Evolutionary conservation across 2,329 filamentous ascomycete species (phyloP).

Genomic region (Exophiala sp.): DNA sequence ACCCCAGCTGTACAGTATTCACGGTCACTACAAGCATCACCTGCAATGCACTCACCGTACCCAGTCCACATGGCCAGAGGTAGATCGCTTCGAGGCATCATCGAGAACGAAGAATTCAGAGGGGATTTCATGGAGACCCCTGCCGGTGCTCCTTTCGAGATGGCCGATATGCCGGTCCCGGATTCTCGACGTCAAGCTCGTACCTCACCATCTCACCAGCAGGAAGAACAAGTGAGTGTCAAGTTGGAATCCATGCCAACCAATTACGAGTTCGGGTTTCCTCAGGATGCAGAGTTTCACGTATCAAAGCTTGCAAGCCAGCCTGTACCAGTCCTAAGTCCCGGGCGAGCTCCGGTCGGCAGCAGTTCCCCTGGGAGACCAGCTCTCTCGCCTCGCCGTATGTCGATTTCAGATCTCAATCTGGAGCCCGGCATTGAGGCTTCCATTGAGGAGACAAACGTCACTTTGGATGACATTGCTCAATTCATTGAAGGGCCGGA

Average conservation of each 20-base stretch:
- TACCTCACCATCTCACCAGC: slow-evolving; percentile 9
- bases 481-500: slow-evolving; percentile 69
- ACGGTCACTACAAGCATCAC: slow-evolving; percentile 37
- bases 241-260: slow-evolving; percentile 13
- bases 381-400: slow-evolving; percentile 39
- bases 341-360: slow-evolving; percentile 18
- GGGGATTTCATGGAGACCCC: slow-evolving; percentile 11
- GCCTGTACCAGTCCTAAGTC: slow-evolving; percentile 23
- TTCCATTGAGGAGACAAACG: slow-evolving; percentile 69
- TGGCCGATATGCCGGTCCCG: slow-evolving; percentile 49
- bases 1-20: slow-evolving; percentile 36
- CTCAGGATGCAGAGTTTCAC: background rate
- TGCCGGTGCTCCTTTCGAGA: slow-evolving; percentile 38
- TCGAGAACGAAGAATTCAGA: slow-evolving; percentile 46
- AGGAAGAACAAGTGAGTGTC: slow-evolving; percentile 14
- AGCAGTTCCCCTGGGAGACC: slow-evolving; percentile 33
- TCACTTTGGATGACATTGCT: slow-evolving; percentile 77
- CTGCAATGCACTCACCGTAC: slow-evolving; percentile 36
- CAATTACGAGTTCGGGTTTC: slow-evolving; percentile 10
- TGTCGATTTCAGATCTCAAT: slow-evolving; percentile 45
- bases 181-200: slow-evolving; percentile 9
- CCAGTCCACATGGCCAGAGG: slow-evolving; percentile 42
- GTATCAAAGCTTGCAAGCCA: slow-evolving; percentile 19
- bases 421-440: slow-evolving; percentile 54
- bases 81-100: slow-evolving; percentile 50